phyloP scores from a whole-genome alignment of 148 eudicot species.

The Rhododendron griersonianum region DNA sequence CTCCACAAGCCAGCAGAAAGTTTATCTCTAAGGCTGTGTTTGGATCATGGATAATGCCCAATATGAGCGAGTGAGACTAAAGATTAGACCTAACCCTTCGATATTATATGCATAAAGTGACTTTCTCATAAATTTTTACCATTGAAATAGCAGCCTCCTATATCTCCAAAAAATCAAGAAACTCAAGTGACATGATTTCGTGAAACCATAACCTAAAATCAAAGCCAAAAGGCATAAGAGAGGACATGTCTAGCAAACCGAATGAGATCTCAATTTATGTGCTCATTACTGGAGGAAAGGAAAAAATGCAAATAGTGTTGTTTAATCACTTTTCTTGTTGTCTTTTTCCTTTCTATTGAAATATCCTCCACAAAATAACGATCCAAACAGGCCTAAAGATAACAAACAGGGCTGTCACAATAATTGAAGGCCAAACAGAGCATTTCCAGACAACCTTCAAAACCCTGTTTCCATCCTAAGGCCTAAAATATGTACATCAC shows the following conservation, averaged over 20 bases:
- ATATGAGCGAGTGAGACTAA: not conserved
- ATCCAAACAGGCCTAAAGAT: not conserved
- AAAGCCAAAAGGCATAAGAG: not conserved
- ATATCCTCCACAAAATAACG: not conserved
- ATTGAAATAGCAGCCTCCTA: not conserved
- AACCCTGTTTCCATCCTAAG: not conserved
- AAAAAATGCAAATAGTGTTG: not conserved
- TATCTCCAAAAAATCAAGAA: not conserved
- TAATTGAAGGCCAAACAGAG: not conserved
- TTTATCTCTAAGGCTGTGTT: not conserved
- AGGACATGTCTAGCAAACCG: not conserved
- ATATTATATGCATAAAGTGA: not conserved
- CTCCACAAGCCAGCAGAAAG: not conserved
- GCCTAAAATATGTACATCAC: not conserved
- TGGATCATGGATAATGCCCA: not conserved
- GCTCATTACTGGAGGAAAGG: not conserved
- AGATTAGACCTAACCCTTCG: not conserved
- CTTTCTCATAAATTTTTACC: not conserved
- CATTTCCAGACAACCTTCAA: not conserved
- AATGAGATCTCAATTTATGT: not conserved
- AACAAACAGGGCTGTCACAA: not conserved
- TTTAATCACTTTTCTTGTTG: not conserved
- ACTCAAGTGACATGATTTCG: not conserved
- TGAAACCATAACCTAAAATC: not conserved
- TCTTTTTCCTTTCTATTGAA: not conserved